Evolutionary conservation across 2,329 filamentous ascomycete genomes (phyloP).

Genomic region (Colletotrichum liaoningense): DNA sequence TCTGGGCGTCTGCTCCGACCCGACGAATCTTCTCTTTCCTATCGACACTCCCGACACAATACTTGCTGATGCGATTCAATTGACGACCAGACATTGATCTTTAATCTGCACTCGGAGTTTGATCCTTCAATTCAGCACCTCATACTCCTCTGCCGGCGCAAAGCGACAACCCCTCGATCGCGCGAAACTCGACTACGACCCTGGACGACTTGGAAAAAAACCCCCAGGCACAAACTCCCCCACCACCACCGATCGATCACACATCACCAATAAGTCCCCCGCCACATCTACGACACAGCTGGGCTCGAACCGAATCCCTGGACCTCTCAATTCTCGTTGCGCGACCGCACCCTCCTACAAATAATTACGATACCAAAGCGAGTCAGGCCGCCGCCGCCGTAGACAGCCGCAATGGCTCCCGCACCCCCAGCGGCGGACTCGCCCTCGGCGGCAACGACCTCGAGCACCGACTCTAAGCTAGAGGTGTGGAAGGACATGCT

Average conservation of each 20-base stretch:
- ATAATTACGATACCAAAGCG: too few species aligned
- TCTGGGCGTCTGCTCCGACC: not conserved
- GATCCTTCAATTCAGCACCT: not conserved
- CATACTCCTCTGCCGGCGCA: not conserved
- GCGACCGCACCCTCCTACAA: not conserved
- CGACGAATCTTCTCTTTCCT: not conserved
- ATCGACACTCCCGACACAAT: not conserved
- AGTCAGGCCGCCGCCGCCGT: not conserved
- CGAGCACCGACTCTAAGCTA: slow-evolving; percentile 52
- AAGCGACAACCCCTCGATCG: not conserved
- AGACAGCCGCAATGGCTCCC: slow-evolving; percentile 28
- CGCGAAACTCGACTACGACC: not conserved
- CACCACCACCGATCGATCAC: not conserved
- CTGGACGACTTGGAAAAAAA: not conserved
- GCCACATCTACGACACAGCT: not conserved
- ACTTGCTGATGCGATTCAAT: slow-evolving; percentile 8
- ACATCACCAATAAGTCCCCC: not conserved
- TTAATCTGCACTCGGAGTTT: not conserved
- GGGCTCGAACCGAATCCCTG: too few species aligned
- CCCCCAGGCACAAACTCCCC: slow-evolving; percentile 3
- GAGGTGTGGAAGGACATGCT: slow-evolving; percentile 66
- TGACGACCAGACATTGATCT: not conserved
- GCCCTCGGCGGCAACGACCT: slow-evolving; percentile 33
- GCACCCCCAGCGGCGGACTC: slow-evolving; percentile 20
- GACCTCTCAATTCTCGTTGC: not conserved